Base-by-base conservation (phyloP, 768 basidiomycete genomes). In the Arthromyces matolae region DNA sequence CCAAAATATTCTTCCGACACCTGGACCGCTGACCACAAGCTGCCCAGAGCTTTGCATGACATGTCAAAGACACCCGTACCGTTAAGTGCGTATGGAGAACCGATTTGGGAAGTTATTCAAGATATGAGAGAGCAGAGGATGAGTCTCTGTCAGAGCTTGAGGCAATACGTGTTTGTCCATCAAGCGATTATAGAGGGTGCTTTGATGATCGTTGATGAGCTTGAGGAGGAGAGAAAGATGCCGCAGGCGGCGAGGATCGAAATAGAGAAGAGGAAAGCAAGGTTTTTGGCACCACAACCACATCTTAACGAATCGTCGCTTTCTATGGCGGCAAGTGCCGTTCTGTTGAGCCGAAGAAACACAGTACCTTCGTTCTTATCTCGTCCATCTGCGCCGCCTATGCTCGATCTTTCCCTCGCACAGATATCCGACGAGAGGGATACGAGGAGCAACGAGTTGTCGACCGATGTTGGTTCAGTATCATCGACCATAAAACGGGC, bases 61-160 rank as follows among this genome's bases (percentile, higher is more conserved):
- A 66, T 68, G 20, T 25, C 19, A 22, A 57, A 62, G 33, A 79
- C 78, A 10, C 89, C 91, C 3, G 75, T 75, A 14, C 68, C 73
- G 36, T 66, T 90, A 50, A 81, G 80, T 35, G 71, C 73, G 28
- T 81, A 85, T 52, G 74, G 77, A 25, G 86, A 91, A 38, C 95
- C 95, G 3, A 79, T 96, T 32, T 82, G 77, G 63, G 77, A 82
- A 45, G 78, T 96, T 1, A 73, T 97, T 42, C 91, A 94, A 66
- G 90, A 93, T 61, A 92, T 98, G 85, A 78, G 95, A 36, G 85
- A 94, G 64, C 94, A 97, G 68, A 75, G 95, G 45, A 98, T 98
- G 95, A 93, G 90, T 59, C 68, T 96, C 52, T 95, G 94, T 62
- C 94, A 95, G 72, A 95, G 89, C 64, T 69, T 94, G 60, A 73